Evolutionary conservation across 1,284 basidiomycete species (phyloP).

Genomic region (Cystobasidiaceae sp.): DNA sequence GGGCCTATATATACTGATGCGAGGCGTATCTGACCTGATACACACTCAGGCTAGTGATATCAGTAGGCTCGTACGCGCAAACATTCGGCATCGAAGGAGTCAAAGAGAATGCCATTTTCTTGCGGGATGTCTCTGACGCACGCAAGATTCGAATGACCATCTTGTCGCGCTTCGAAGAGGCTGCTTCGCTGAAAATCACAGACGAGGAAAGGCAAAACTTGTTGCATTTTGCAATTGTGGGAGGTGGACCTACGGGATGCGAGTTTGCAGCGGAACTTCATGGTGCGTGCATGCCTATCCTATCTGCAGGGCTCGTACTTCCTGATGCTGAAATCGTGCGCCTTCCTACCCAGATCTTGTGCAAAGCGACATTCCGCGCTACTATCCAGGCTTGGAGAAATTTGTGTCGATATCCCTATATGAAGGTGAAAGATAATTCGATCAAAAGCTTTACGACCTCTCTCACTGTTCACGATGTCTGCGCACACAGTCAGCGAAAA

Average conservation of each 20-base stretch:
- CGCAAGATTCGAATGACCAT: slow-evolving; percentile 70
- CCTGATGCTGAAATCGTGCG: not conserved
- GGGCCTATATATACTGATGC: not conserved
- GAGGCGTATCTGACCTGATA: slow-evolving; percentile 31
- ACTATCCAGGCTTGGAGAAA: slow-evolving; percentile 43
- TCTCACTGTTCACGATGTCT: not conserved
- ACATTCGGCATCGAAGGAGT: slow-evolving; percentile 55
- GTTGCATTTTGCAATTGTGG: slow-evolving; percentile 74
- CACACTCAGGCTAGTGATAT: slow-evolving; percentile 74
- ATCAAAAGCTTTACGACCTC: slow-evolving; percentile 33
- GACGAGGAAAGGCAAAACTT: slow-evolving; percentile 62
- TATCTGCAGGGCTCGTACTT: not conserved
- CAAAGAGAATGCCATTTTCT: slow-evolving; percentile 54
- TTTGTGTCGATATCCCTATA: slow-evolving; percentile 25
- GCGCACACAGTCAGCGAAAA: slow-evolving; percentile 16
- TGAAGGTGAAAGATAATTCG: slow-evolving; percentile 11
- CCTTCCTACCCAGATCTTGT: slow-evolving; percentile 57
- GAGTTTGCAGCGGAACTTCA: slow-evolving; percentile 82
- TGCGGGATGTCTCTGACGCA: slow-evolving; percentile 77
- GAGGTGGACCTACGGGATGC: slow-evolving; percentile 57
- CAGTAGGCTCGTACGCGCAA: slow-evolving; percentile 77
- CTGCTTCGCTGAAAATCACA: slow-evolving; percentile 62
- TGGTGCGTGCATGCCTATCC: slow-evolving; percentile 64
- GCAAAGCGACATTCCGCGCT: slow-evolving; percentile 62
- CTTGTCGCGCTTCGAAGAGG: slow-evolving; percentile 74